Evolutionary conservation across 202 grass and related monocot species (phyloP).

Genomic region (Bolboschoenoplectus hybrid): DNA sequence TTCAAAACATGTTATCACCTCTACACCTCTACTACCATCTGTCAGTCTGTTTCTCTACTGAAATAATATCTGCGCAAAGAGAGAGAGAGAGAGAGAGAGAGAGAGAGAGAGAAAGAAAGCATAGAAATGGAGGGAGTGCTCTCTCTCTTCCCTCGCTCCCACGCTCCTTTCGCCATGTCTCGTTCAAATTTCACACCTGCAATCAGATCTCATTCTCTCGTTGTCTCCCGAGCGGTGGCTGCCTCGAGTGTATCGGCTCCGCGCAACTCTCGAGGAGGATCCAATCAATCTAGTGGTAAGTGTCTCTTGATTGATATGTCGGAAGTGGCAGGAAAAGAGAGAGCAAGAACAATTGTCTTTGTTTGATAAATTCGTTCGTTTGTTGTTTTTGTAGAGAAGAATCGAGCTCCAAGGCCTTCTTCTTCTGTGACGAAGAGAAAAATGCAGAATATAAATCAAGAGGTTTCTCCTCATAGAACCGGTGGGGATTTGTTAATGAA

Average conservation of each 20-base stretch:
- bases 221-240: not conserved
- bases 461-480: slow-evolving; percentile 56
- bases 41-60: not conserved
- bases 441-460: slow-evolving; percentile 35
- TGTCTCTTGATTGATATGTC: not conserved
- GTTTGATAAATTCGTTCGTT: slow-evolving; percentile 10
- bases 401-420: slow-evolving; percentile 42
- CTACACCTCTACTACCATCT: not conserved
- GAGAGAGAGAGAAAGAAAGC: not conserved
- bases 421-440: slow-evolving; percentile 19
- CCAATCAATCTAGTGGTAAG: slow-evolving; percentile 18
- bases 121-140: slow-evolving; percentile 35
- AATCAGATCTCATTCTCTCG: not conserved
- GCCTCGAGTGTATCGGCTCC: not conserved
- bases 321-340: not conserved
- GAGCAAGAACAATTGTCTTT: not conserved
- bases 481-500: slow-evolving; percentile 41
- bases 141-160: slow-evolving; percentile 25
- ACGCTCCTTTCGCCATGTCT: not conserved
- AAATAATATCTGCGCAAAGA: not conserved
- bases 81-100: not conserved
- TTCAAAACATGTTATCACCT: not conserved
- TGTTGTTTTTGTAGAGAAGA: slow-evolving; percentile 45
- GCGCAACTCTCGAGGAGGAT: not conserved
- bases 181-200: not conserved